These are phyloP conservation scores for Podosphaera leucotricha DNA, from an alignment of 2,329 filamentous ascomycete genomes.

Conservation along the genomic window DNA sequence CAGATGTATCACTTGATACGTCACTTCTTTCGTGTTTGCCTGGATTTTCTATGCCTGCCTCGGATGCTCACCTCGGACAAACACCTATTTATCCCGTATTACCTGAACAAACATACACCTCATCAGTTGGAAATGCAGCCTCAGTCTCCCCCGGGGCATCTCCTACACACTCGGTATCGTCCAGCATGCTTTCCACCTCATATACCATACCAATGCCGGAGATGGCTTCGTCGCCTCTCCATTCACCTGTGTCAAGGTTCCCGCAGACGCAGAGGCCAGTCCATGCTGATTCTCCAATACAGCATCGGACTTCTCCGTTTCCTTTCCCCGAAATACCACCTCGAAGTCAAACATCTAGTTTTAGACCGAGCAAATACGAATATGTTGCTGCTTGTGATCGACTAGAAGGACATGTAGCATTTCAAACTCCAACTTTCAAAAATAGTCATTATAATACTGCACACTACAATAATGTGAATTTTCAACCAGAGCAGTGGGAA, in stretches of 20 bases:
- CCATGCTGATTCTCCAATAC: conserved; percentile 6
- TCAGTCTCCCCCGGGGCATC: conserved; percentile 12
- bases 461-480: conserved; percentile 41
- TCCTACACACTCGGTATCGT: conserved; percentile 10
- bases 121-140: conserved; percentile 2
- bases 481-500: conserved; percentile 29
- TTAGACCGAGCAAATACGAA: conserved; percentile 16
- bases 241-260: conserved; percentile 5
- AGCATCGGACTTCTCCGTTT: conserved; percentile 6
- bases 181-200: conserved; percentile 6
- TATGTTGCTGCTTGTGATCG: conserved; percentile 13
- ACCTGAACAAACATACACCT: conserved; percentile 10
- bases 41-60: conserved; percentile 9
- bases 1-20: conserved; percentile 17
- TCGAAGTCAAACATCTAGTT: conserved; percentile 9
- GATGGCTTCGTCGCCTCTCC: conserved; percentile 7
- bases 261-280: conserved; percentile 7
- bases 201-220: conserved; percentile 6
- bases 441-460: conserved; percentile 43
- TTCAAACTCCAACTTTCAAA: conserved; percentile 33
- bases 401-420: conserved; percentile 12
- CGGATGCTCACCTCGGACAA: conserved; percentile 4
- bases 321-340: conserved; percentile 6
- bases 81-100: conserved; percentile 7
- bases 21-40: conserved; percentile 12